phyloP scores from a whole-genome alignment of 805 yeast species.

The Ogataea angusta region DNA sequence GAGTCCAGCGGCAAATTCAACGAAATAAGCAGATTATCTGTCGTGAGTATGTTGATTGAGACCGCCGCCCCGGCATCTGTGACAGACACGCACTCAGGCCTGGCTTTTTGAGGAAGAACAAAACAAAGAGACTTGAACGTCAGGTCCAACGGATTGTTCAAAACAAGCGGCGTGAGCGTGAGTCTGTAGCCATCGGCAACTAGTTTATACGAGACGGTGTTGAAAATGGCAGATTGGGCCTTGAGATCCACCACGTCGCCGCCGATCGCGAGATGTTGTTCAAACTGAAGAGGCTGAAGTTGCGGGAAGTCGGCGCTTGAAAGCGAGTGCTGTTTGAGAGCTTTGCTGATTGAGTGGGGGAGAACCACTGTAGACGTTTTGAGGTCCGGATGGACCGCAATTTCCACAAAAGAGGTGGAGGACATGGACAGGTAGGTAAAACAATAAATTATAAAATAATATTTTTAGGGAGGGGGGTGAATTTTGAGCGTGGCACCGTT shows the following conservation, averaged over 20 bases:
- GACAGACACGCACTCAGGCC: slow-evolving; percentile 37
- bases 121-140: slow-evolving; percentile 38
- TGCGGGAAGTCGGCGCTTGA: slow-evolving; percentile 6
- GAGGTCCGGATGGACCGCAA: slow-evolving; percentile 6
- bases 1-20: slow-evolving; percentile 41
- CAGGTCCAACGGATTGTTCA: slow-evolving; percentile 35
- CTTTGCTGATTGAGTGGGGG: slow-evolving; percentile 11
- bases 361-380: slow-evolving; percentile 1
- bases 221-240: slow-evolving; percentile 14
- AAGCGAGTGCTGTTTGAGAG: slow-evolving; percentile 11
- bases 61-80: slow-evolving; percentile 32
- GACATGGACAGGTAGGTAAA: background rate
- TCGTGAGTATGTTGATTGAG: slow-evolving; percentile 54
- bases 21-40: slow-evolving; percentile 50
- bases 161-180: slow-evolving; percentile 38
- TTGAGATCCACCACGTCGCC: slow-evolving; percentile 15
- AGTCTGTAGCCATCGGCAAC: slow-evolving; percentile 10
- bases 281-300: slow-evolving; percentile 5
- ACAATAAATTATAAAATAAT: slow-evolving; percentile 1
- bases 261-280: slow-evolving; percentile 9
- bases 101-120: slow-evolving; percentile 37
- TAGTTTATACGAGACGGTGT: slow-evolving; percentile 15
- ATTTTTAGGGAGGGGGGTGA: background rate
- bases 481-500: no score
- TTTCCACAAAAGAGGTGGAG: slow-evolving; percentile 5